phyloP scores from a whole-genome alignment of 2,329 filamentous ascomycete species.

The Pseudocercospora ulei region DNA sequence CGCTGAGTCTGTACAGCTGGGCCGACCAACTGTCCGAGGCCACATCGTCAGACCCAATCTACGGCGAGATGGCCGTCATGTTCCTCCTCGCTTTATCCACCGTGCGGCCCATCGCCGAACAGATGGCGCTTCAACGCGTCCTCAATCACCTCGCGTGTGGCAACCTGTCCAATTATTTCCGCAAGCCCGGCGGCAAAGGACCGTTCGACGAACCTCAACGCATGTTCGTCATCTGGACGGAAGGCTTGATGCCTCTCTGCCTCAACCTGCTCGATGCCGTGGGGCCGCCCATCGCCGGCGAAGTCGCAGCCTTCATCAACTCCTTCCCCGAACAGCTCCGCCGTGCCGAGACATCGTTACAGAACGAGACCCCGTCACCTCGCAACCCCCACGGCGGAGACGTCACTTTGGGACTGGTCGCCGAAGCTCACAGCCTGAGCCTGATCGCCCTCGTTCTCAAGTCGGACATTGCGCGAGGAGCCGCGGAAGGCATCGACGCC shows the following conservation, averaged over 20 bases:
- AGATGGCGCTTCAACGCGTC: conserved; percentile 77
- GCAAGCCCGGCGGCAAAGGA: conserved; percentile 56
- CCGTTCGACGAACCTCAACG: conserved; percentile 68
- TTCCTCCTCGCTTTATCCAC: conserved; percentile 82
- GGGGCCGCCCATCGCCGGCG: conserved; percentile 68
- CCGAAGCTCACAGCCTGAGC: conserved; percentile 68
- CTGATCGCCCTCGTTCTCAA: conserved; percentile 65
- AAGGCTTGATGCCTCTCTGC: conserved; percentile 75
- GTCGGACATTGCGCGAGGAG: conserved; percentile 54
- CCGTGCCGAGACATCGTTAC: conserved; percentile 62
- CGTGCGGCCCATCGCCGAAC: conserved; percentile 71
- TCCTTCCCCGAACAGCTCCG: conserved; percentile 72
- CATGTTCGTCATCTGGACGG: conserved; percentile 81
- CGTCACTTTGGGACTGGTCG: conserved; percentile 62
- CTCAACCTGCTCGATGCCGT: conserved; percentile 79
- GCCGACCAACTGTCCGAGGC: conserved; percentile 70
- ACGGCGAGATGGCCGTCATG: conserved; percentile 77
- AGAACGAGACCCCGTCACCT: conserved; percentile 43
- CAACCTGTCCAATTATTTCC: conserved; percentile 67
- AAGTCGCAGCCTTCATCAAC: conserved; percentile 79
- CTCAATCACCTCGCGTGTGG: conserved; percentile 70
- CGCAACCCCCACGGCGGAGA: conserved; percentile 46
- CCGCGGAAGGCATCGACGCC: conserved; percentile 50
- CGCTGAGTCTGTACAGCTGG: conserved; percentile 86
- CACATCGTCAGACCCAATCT: conserved; percentile 68